Base-by-base conservation (phyloP, 2,329 filamentous ascomycete species). In the Talaromyces sp. region DNA sequence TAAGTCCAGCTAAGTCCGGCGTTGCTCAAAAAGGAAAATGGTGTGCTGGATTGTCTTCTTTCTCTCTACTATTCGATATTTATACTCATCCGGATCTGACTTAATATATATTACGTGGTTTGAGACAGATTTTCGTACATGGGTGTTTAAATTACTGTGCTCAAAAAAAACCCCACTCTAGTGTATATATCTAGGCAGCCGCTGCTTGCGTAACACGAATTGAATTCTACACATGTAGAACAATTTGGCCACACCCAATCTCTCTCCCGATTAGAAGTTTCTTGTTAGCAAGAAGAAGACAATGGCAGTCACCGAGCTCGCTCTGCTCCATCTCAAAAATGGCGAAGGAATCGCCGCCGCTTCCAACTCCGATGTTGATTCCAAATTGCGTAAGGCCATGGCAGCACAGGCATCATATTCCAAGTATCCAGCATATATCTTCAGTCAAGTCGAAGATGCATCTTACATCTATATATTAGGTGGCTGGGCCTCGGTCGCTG, bases 361-460 rank as follows among this genome's bases (percentile, higher is more conserved):
- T 10, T 44, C 69, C 19, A 57, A 62, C 19, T n/a, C 44, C 10
- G 55, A 62, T 4, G 58, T 77, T 4, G 66, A 68, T 47, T 60
- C 66, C 19, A 73, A 70, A n/a, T 71, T 81, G 4, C 59, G 62
- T 17, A 63, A 68, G 42, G 80, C 76, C 2, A 76, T 75, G 59
- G 58, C 65, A 2, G 70, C 70, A 15, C 77, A 80, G 68, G 69
- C 75, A 57, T 61, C 67, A 1, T 77, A 69, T 59, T 77, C 78
- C 0, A 66, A 68, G 0, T 70, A 73, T 27, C 63, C 68, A 0
- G 78, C 80, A 51, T 69, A 73, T 59, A 76, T 74, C 65, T 72
- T 77, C 42, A 72, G 75, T 25, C 78, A 81, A 57, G 53, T 77
- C n/a, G 77, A 82, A 59, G 76, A 82, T 62, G 74, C 77, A 0